phyloP scores from a whole-genome alignment of 495 filamentous ascomycete species.

The Neurospora sp. region DNA sequence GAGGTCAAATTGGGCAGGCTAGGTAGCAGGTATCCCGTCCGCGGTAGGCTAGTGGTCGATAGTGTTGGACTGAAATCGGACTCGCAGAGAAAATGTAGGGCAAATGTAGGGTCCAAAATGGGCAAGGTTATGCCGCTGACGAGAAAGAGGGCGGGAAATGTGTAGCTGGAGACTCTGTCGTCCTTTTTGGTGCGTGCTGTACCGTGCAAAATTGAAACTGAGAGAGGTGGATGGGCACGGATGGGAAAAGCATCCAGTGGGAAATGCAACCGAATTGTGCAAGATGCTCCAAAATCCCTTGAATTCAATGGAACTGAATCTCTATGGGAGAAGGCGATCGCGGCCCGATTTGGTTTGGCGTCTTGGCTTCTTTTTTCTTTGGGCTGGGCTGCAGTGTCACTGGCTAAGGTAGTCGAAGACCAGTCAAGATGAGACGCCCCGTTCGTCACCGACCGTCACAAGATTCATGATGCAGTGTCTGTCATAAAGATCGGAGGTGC shows the following conservation, averaged over 20 bases:
- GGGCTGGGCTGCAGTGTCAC: background rate
- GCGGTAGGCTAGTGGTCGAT: background rate
- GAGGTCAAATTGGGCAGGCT: background rate
- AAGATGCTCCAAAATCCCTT: background rate
- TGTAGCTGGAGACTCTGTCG: background rate
- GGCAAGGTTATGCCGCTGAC: background rate
- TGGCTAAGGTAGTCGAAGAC: background rate
- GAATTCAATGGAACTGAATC: background rate
- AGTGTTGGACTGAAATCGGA: background rate
- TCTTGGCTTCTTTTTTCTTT: background rate
- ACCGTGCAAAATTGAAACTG: background rate
- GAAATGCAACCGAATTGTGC: background rate
- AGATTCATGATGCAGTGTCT: background rate
- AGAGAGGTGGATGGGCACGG: background rate
- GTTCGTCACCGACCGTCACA: background rate
- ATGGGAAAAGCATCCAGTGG: background rate
- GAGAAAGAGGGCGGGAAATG: background rate
- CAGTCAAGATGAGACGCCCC: background rate
- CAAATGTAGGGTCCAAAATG: background rate
- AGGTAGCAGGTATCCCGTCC: background rate
- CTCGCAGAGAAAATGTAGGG: background rate
- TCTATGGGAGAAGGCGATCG: background rate
- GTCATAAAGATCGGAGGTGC: background rate
- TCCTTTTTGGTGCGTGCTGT: background rate
- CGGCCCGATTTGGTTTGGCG: background rate